Evolutionary conservation across 139 green algal species (phyloP).

Genomic region (Closterium sp.): DNA sequence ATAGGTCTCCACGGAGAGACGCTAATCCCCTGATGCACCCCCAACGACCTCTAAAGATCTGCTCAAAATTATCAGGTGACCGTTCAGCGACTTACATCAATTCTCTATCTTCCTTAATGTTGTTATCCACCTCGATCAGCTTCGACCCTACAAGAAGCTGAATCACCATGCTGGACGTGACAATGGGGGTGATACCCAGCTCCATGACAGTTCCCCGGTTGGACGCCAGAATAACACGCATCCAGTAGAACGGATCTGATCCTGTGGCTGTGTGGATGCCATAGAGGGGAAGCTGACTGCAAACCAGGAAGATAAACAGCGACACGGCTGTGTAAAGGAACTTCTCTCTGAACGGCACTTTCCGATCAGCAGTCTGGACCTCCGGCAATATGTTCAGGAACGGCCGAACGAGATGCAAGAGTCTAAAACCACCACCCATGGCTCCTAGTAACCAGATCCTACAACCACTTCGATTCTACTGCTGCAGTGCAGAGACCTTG

Average conservation of each 20-base stretch:
- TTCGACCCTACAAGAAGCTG: constrained; percentile 96
- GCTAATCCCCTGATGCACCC: not conserved
- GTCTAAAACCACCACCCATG: constrained; percentile 58
- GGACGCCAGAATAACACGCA: constrained; percentile 95
- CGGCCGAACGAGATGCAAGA: constrained; percentile 81
- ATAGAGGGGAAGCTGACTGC: constrained; percentile 96
- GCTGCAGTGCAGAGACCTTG: not conserved
- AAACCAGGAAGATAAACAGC: constrained; percentile 98
- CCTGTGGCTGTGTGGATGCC: constrained; percentile 86
- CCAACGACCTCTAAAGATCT: not conserved
- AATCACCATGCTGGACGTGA: constrained; percentile 95
- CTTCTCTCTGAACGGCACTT: constrained; percentile 84
- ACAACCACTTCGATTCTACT: no score
- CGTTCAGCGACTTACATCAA: constrained; percentile 69
- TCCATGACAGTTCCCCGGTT: constrained; percentile 97
- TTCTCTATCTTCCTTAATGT: constrained; percentile 90
- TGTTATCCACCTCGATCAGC: constrained; percentile 98
- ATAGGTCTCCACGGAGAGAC: not conserved
- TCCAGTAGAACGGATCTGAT: constrained; percentile 97
- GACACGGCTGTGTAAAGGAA: constrained; percentile 89
- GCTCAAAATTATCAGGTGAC: not conserved
- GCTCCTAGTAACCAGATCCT: not conserved
- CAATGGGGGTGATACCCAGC: constrained; percentile 94
- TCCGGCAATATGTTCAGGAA: constrained; percentile 87
- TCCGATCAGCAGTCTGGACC: constrained; percentile 64